Evolutionary conservation across 257 asterid genomes (phyloP).

Genomic region (Solanum etuberosum): DNA sequence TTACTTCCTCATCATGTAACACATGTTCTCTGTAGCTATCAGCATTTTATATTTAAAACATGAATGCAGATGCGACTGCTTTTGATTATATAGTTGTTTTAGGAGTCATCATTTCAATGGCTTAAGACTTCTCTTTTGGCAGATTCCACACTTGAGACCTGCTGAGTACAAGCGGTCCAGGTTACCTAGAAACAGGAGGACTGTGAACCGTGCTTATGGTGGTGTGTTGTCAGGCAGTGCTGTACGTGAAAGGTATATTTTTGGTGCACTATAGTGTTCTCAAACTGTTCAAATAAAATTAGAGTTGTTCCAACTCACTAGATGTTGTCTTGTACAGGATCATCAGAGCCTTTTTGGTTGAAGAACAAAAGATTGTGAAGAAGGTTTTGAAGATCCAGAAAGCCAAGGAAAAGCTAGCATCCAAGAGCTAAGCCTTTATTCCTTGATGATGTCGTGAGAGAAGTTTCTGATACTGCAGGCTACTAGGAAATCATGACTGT

Average conservation of each 20-base stretch:
- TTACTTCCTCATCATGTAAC: neutral
- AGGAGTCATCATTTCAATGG: neutral
- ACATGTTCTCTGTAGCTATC: neutral
- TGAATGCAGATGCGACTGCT: no score
- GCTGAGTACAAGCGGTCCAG: slow-evolving; percentile 72
- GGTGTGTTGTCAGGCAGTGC: slow-evolving; percentile 72
- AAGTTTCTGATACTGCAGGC: slow-evolving; percentile 15
- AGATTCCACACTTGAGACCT: slow-evolving; percentile 87
- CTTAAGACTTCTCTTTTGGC: neutral
- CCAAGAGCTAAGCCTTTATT: slow-evolving; percentile 40
- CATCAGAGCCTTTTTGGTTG: slow-evolving; percentile 70
- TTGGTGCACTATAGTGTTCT: neutral
- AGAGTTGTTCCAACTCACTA: neutral
- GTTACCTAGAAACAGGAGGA: slow-evolving; percentile 56
- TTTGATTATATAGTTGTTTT: neutral
- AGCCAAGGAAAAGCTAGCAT: slow-evolving; percentile 54
- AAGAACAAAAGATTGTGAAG: slow-evolving; percentile 73
- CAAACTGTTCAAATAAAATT: neutral
- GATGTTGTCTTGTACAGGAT: slow-evolving; percentile 24
- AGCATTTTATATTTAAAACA: neutral
- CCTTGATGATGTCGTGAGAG: neutral
- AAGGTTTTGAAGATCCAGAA: slow-evolving; percentile 80
- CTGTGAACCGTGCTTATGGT: slow-evolving; percentile 73
- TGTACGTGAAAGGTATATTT: slow-evolving; percentile 56
- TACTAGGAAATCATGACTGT: slow-evolving; percentile 10